Evolutionary conservation across 106 monocot genomes (phyloP), one percentile per base, ranked within the genome.

Genomic region (Dendrobium nobile): DNA sequence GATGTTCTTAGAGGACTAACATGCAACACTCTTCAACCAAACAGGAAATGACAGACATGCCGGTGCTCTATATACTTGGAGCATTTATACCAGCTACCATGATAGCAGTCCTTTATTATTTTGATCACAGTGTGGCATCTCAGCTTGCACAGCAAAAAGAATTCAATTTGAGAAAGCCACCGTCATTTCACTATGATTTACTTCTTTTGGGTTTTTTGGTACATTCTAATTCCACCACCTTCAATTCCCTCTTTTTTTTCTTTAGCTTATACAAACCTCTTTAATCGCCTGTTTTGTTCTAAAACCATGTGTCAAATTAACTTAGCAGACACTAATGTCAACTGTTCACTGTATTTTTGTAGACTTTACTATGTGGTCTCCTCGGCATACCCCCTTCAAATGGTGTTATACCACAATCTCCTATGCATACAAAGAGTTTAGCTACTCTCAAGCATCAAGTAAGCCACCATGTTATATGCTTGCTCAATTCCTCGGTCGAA

Each of bases 361-460:
- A 94, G 94, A 91, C 91, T 17, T 82, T 94, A 74, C 68, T 94
- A 22, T 91, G 94, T 74, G 94, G 94, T 15, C 94, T 94, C 43
- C 75, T 94, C 84, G 94, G 94, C 58, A 85, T 94, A 24, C 94
- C 94, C 44, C 94, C 94, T 41, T 58, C 94, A 77, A 94, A 94
- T 87, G 94, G 94, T 42, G 94, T 94, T 26, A 94, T 94, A 48
- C 94, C 94, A 33, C 94, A 94, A 78, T 94, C 94, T 65, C 94
- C 94, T 43, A 94, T 94, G 94, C 94, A 94, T 47, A 94, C 94
- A 51, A 94, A 94, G 75, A 91, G 91, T 55, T 73, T 94, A 77
- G 89, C 94, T 75, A 94, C 94, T 80, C 86, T 91, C 24, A 94
- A 94, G 70, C 94, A 94, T 82, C 94, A 94, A 83, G 94, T 94